Conservation (phyloP, 2,329 filamentous ascomycete species). For the Diaporthe nobilis region DNA sequence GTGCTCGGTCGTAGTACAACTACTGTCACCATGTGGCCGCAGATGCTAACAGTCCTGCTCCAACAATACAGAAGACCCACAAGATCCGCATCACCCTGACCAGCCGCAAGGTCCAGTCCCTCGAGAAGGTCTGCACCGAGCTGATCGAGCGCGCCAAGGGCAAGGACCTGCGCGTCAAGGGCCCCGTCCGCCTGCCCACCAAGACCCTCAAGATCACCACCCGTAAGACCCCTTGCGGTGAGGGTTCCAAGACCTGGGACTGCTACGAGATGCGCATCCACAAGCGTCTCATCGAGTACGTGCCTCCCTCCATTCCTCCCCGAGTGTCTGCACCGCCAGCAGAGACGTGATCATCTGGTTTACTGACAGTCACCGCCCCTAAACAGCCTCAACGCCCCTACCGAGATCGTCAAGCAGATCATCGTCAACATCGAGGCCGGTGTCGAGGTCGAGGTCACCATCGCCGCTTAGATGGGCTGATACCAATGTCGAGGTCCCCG, state of each 20-base stretch:
- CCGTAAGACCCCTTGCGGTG: slow-evolving; percentile 99
- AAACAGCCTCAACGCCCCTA: slow-evolving; percentile 88
- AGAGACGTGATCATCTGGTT: too few species aligned
- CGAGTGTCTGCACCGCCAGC: too few species aligned
- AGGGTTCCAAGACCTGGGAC: slow-evolving; percentile 99
- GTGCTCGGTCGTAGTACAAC: too few species aligned
- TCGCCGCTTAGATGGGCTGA: slow-evolving; percentile 76
- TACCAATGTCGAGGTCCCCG: background rate
- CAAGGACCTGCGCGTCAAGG: slow-evolving; percentile 99
- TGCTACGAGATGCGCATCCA: slow-evolving; percentile 99
- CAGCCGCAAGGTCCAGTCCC: slow-evolving; percentile 91
- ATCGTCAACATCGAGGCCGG: slow-evolving; percentile 96
- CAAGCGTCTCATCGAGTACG: slow-evolving; percentile 87
- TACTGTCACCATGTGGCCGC: background rate
- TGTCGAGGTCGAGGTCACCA: slow-evolving; percentile 94
- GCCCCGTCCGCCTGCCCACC: slow-evolving; percentile 96
- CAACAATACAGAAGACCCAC: slow-evolving; percentile 81
- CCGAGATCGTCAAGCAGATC: slow-evolving; percentile 97
- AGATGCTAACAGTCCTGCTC: slow-evolving; percentile 4
- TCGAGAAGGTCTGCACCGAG: slow-evolving; percentile 98
- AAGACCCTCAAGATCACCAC: slow-evolving; percentile 97
- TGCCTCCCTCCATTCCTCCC: too few species aligned
- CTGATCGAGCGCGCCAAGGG: slow-evolving; percentile 98
- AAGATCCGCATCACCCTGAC: slow-evolving; percentile 99
- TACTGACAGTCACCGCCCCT: too few species aligned